Evolutionary conservation across 208 protist species (phyloP).

Genomic region (Herpetomonas muscarum): DNA sequence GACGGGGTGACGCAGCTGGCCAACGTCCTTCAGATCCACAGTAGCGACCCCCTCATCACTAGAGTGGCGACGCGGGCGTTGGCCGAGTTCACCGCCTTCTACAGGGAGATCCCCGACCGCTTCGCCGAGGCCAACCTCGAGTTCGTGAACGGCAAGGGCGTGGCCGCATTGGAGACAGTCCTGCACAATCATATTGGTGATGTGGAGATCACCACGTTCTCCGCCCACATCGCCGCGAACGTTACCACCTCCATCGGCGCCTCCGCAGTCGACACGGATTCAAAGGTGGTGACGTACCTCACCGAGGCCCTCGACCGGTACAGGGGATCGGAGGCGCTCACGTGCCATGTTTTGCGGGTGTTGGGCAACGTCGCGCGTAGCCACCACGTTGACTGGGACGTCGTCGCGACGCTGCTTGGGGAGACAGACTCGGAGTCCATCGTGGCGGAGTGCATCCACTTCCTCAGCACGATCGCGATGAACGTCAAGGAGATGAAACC

Average conservation of each 20-base stretch:
- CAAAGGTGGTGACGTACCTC: constrained; percentile 57
- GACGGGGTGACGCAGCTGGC: constrained; percentile 81
- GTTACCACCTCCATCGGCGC: constrained; percentile 60
- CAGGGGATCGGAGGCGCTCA: constrained; percentile 60
- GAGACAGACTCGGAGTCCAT: constrained; percentile 64
- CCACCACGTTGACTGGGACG: constrained; percentile 71
- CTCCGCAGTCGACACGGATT: constrained; percentile 47
- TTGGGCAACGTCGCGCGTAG: constrained; percentile 81
- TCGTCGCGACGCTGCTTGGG: constrained; percentile 55
- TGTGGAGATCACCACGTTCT: constrained; percentile 70
- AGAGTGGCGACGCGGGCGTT: constrained; percentile 51
- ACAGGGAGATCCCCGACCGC: constrained; percentile 66
- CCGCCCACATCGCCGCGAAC: constrained; percentile 69
- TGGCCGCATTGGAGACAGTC: constrained; percentile 56
- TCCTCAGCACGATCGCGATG: constrained; percentile 76
- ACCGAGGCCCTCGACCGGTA: constrained; percentile 60
- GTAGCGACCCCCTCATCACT: constrained; percentile 40
- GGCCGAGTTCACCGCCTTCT: constrained; percentile 87
- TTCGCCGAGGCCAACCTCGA: constrained; percentile 57
- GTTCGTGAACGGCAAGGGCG: constrained; percentile 71
- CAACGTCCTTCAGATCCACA: constrained; percentile 49
- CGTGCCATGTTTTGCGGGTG: constrained; percentile 69
- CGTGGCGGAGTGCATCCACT: constrained; percentile 68
- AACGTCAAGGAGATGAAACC: constrained; percentile 83
- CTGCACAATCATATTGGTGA: constrained; percentile 62